A percentile compares a stretch with the other conserved stretches of the same genome.
These are phyloP conservation scores for Hypoxylon sp. DNA, from an alignment of 2,329 filamentous ascomycete genomes.

Conservation along the genomic window DNA sequence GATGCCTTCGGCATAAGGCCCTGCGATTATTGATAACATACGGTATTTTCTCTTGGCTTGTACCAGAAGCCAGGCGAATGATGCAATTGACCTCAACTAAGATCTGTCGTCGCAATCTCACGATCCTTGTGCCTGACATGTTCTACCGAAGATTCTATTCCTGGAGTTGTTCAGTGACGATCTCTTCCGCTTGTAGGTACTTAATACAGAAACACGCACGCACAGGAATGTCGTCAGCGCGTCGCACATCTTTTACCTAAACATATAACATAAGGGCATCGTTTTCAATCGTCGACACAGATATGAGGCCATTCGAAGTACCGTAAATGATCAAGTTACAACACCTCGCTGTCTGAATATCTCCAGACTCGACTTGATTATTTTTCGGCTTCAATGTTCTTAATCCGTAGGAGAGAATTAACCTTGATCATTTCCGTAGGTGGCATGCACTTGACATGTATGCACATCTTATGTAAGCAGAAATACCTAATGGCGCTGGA, in stretches of 20 bases:
- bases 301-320: neutral
- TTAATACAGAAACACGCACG: slow-evolving; percentile 19
- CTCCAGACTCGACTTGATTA: too few species aligned
- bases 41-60: neutral
- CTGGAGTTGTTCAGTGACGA: slow-evolving; percentile 13
- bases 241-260: slow-evolving; percentile 17
- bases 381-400: neutral
- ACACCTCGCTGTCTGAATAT: too few species aligned
- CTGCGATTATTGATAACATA: neutral
- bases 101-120: slow-evolving; percentile 10
- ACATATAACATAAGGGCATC: slow-evolving; percentile 18
- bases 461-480: too few species aligned
- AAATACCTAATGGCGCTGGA: too few species aligned
- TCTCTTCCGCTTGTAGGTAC: slow-evolving; percentile 24
- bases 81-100: slow-evolving; percentile 23
- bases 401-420: neutral
- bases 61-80: slow-evolving; percentile 10
- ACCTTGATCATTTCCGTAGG: too few species aligned
- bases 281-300: neutral
- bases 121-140: slow-evolving; percentile 10
- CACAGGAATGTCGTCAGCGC: slow-evolving; percentile 17
- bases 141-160: slow-evolving; percentile 5
- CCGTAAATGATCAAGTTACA: neutral
- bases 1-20: neutral
- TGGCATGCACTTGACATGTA: too few species aligned